Conservation (phyloP, 1,139 yeast species). For the Lodderomyces beijingensis region DNA sequence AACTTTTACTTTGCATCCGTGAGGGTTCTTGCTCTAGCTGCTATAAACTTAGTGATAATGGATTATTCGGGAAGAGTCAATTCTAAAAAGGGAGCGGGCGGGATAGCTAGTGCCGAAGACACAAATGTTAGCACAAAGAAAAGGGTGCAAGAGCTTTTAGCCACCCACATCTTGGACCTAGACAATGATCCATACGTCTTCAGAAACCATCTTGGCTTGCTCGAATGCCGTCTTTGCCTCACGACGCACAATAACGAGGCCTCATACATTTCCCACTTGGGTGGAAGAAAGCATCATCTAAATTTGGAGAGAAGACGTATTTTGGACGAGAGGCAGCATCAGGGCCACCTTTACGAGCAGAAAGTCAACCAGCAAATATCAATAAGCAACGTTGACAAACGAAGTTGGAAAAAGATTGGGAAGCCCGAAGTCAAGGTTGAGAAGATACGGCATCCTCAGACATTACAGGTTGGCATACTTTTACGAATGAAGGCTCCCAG, state of each 20-base stretch:
- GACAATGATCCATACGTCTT: conserved; percentile 77
- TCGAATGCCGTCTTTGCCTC: conserved; percentile 72
- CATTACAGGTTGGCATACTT: conserved; percentile 56
- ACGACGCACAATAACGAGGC: conserved; percentile 73
- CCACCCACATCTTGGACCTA: conserved; percentile 56
- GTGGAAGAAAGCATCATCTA: conserved; percentile 72
- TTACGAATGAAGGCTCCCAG: conserved; percentile 55
- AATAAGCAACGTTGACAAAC: conserved; percentile 37
- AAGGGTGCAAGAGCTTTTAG: conserved; percentile 59
- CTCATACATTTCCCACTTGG: conserved; percentile 75
- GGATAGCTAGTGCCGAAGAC: conserved; percentile 67
- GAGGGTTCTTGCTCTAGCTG: no score
- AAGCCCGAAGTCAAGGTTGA: conserved; percentile 63
- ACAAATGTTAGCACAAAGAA: conserved; percentile 63
- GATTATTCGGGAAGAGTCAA: conserved; percentile 44
- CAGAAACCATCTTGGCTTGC: conserved; percentile 66
- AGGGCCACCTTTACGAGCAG: conserved; percentile 4
- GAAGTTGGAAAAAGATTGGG: conserved; percentile 60
- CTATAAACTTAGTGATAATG: no score
- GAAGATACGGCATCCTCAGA: conserved; percentile 60
- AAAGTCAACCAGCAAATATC: conserved; percentile 15
- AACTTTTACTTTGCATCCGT: no score
- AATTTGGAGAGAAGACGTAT: conserved; percentile 58
- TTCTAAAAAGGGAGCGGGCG: conserved; percentile 56
- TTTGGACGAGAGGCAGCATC: conserved; percentile 32